Conservation (phyloP, 148 eudicot genomes). For the Linanthus parryae region DNA sequence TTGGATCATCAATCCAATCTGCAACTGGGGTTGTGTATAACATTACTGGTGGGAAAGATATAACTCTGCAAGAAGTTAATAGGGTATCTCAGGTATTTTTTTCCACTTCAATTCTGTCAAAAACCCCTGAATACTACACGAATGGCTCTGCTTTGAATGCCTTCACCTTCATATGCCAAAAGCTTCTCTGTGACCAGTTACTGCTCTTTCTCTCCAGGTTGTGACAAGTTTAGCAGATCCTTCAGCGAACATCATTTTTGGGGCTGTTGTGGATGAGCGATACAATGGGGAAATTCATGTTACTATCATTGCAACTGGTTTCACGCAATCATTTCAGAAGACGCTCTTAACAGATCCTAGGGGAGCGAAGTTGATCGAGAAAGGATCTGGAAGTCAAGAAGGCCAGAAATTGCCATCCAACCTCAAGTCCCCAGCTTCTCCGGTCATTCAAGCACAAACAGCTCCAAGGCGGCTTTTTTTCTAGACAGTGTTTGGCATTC, state of each 20-base stretch:
- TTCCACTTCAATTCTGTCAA: background rate
- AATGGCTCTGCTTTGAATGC: too few relatives aligned
- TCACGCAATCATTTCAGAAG: constrained; percentile 92
- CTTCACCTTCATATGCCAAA: too few relatives aligned
- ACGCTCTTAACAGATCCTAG: constrained; percentile 73
- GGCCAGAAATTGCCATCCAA: constrained; percentile 29
- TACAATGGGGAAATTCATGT: constrained; percentile 96
- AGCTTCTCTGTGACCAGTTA: too few relatives aligned
- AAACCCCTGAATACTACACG: too few relatives aligned
- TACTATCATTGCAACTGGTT: constrained; percentile 92
- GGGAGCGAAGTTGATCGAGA: constrained; percentile 53
- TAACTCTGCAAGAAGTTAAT: constrained; percentile 95
- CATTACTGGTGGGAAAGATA: constrained; percentile 95
- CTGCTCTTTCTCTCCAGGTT: constrained; percentile 34
- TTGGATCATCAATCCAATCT: constrained; percentile 97
- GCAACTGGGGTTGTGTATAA: constrained; percentile 98
- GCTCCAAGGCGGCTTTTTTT: constrained; percentile 73
- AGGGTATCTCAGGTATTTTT: constrained; percentile 88
- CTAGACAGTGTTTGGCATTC: constrained; percentile 17
- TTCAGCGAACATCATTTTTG: constrained; percentile 94
- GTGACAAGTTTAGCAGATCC: constrained; percentile 98
- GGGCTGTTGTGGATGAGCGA: constrained; percentile 97
- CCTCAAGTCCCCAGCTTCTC: constrained; percentile 24
- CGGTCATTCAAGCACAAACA: constrained; percentile 32
- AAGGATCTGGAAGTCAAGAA: constrained; percentile 33